Base-by-base conservation (phyloP, 306 rosid genomes). In the Dryas octopetala region DNA sequence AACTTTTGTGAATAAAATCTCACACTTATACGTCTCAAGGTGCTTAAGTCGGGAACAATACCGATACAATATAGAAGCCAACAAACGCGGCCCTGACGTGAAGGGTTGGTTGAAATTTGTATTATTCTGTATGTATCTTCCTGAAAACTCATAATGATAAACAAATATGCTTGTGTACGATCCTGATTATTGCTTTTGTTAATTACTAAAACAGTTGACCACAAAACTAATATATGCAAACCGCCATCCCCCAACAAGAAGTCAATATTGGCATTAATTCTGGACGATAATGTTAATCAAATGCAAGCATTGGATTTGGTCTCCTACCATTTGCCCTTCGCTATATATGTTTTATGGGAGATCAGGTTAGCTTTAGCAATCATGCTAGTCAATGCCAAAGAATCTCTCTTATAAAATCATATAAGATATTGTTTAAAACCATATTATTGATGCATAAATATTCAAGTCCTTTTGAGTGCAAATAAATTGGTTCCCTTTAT, bases 361-460 rank as follows among this genome's bases (percentile, higher is more conserved):
- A 81, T 78, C 74, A 74, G 68, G 65, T 62, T 48, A 49, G 86
- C 62, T 74, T 70, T 74, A 69, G 71, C 81, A 83, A 83, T 67
- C 74, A 75, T 58, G 23, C 17, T 28, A 16, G 78, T 84, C 73
- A 71, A 66, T 14, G 57, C 61, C 74, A 54, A 45, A 51, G 9
- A 51, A 41, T 38, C 13, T 70, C 81, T 51, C 48, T 52, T 28
- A 6, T 23, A 47, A 47, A 19, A 53, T 53, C 40, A 19, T 38
- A 55, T 17, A 7, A 53, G 47, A 50, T 68, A 32, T 68, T n/a
- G 19, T 68, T 50, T 68, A 68, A 68, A 67, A 48, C 15, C 71
- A 64, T n/a, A 65, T 17, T 44, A 44, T 12, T 15, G 38, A 32
- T 32, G 38, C 38, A 32, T 32, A 32, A 32, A 32, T 32, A 43